Evolutionary conservation across 2,329 filamentous ascomycete genomes (phyloP).

Genomic region (Sclerotinia glacialis): DNA sequence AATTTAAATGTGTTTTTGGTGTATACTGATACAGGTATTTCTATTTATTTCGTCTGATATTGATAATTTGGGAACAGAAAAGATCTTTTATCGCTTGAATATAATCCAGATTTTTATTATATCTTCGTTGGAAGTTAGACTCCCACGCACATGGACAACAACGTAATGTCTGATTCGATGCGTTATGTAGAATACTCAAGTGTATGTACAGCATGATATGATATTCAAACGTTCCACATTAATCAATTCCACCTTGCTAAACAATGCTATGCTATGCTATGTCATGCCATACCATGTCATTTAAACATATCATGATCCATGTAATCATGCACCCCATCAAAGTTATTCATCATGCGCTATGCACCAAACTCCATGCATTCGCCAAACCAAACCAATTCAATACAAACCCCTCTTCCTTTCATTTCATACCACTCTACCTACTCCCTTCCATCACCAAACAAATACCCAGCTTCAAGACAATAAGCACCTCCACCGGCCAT

Average conservation of each 20-base stretch:
- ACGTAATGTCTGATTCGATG: not conserved
- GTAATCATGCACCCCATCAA: not conserved
- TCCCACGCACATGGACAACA: too few relatives aligned
- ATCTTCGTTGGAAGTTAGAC: too few relatives aligned
- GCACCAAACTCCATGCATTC: not conserved
- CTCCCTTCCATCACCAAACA: constrained; percentile 69
- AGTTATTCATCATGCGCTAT: not conserved
- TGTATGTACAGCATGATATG: not conserved
- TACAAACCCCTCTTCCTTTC: constrained; percentile 26
- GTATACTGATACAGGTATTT: too few relatives aligned
- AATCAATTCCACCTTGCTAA: not conserved
- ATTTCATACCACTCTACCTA: constrained; percentile 52
- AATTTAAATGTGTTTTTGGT: too few relatives aligned
- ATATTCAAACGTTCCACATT: not conserved
- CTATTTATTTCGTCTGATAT: too few relatives aligned
- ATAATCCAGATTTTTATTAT: too few relatives aligned
- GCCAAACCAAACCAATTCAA: not conserved
- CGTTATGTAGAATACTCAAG: not conserved
- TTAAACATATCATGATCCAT: not conserved
- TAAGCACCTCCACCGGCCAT: constrained; percentile 71
- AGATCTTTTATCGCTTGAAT: too few relatives aligned
- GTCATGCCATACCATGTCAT: not conserved
- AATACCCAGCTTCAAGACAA: constrained; percentile 84
- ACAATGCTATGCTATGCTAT: not conserved
- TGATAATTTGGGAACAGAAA: too few relatives aligned